phyloP scores from a whole-genome alignment of 75 land plant species.

The Selaginella moellendorffii region DNA sequence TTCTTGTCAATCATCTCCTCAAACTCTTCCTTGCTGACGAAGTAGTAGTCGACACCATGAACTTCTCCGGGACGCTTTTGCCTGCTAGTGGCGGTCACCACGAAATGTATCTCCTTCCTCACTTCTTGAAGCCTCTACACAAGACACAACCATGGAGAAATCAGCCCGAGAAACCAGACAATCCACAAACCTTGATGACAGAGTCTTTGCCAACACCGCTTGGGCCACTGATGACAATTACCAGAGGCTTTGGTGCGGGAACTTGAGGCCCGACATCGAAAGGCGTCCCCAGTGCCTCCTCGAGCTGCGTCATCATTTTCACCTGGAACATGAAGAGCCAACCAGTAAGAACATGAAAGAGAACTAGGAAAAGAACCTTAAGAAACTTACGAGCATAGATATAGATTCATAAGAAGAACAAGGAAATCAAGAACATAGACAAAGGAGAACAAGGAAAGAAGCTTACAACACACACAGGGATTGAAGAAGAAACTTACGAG shows the following conservation, averaged over 20 bases:
- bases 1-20: conserved; percentile 50
- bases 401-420: no score
- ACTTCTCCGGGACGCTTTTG: conserved; percentile 69
- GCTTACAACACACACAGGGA: no score
- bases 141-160: background rate
- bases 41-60: conserved; percentile 80
- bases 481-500: no score
- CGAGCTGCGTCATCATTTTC: conserved; percentile 42
- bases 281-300: conserved; percentile 43
- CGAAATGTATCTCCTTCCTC: conserved; percentile 68
- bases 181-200: conserved; percentile 51
- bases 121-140: conserved; percentile 48
- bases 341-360: no score
- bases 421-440: no score
- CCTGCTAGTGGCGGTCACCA: conserved; percentile 85
- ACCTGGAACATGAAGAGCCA: conserved; percentile 14
- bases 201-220: conserved; percentile 98
- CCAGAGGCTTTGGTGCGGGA: conserved; percentile 47
- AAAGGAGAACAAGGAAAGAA: no score
- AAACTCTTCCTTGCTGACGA: conserved; percentile 76
- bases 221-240: conserved; percentile 87
- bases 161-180: background rate
- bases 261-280: conserved; percentile 38
- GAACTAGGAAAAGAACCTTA: no score
- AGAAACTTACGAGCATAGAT: no score